These are phyloP conservation scores for Crataegus laevigata DNA, from an alignment of 306 rosid genomes.

Conservation along the genomic window DNA sequence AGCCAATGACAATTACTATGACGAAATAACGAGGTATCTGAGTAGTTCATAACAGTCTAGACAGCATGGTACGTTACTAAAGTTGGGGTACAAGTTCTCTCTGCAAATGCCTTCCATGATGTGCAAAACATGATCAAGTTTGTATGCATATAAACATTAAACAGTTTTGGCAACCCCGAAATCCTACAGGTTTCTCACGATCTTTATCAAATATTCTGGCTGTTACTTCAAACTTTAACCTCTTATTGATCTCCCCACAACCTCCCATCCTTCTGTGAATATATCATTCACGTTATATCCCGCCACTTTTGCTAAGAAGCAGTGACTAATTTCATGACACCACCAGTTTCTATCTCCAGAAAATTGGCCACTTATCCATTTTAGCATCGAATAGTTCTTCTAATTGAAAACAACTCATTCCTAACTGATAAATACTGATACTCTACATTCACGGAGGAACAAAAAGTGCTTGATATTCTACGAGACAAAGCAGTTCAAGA, in stretches of 20 bases:
- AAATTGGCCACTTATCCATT: not conserved
- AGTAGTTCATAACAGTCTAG: not conserved
- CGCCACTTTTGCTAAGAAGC: not conserved
- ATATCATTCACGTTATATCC: not conserved
- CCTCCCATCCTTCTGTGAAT: not conserved
- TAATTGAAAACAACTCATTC: not conserved
- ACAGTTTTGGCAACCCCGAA: not conserved
- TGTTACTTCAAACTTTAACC: not conserved
- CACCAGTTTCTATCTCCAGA: not conserved
- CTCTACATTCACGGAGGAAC: too few species aligned
- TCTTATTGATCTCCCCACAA: not conserved
- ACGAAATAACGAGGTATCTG: not conserved
- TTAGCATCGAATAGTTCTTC: not conserved
- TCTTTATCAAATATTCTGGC: too few species aligned
- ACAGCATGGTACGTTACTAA: not conserved
- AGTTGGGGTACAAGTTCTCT: not conserved
- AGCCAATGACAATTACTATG: not conserved
- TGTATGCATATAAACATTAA: not conserved
- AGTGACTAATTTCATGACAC: not conserved
- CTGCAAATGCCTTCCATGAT: not conserved
- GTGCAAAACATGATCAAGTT: not conserved
- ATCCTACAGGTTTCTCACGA: too few species aligned
- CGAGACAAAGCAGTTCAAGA: not conserved
- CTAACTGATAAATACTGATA: not conserved
- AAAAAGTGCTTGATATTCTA: not conserved